phyloP scores from a whole-genome alignment of 2,329 filamentous ascomycete species.

The Eutypella sp. region DNA sequence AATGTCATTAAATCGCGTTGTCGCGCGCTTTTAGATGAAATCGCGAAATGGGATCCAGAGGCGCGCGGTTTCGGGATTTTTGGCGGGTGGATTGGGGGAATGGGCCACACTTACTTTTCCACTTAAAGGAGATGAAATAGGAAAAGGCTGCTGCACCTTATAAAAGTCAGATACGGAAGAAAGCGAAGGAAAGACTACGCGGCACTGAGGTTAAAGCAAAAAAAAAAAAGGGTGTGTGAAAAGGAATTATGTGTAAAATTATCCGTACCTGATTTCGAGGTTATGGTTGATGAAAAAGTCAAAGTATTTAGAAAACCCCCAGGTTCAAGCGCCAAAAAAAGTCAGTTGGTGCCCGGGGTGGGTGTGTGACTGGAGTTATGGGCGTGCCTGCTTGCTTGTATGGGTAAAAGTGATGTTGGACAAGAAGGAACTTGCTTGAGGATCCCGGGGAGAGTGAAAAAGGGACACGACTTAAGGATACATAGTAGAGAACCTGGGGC shows the following conservation, averaged over 20 bases:
- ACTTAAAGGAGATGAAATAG: neutral
- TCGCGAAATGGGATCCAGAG: neutral
- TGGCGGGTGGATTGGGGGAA: neutral
- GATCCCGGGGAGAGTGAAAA: neutral
- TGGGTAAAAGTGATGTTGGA: neutral
- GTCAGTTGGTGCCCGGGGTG: conserved; percentile 2
- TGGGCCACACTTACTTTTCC: neutral
- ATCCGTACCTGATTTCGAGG: too few species aligned
- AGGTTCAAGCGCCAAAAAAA: neutral
- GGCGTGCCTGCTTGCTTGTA: conserved; percentile 3
- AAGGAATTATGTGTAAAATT: neutral
- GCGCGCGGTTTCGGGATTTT: neutral
- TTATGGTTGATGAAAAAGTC: neutral
- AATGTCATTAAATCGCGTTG: neutral
- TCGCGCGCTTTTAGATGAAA: neutral
- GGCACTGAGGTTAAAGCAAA: neutral
- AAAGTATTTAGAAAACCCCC: neutral
- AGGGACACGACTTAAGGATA: neutral
- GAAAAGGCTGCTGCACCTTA: neutral
- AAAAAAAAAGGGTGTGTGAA: neutral
- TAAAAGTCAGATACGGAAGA: too few species aligned
- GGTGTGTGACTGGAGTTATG: too few species aligned
- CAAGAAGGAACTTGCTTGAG: too few species aligned
- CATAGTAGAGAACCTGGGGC: conserved; percentile 2
- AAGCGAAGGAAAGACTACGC: neutral